Percentiles rank a stretch among this genome's conserved stretches.
Evolutionary conservation across 108 stramenopile genomes (phyloP).

Genomic region (Mediolabrus comicus): DNA sequence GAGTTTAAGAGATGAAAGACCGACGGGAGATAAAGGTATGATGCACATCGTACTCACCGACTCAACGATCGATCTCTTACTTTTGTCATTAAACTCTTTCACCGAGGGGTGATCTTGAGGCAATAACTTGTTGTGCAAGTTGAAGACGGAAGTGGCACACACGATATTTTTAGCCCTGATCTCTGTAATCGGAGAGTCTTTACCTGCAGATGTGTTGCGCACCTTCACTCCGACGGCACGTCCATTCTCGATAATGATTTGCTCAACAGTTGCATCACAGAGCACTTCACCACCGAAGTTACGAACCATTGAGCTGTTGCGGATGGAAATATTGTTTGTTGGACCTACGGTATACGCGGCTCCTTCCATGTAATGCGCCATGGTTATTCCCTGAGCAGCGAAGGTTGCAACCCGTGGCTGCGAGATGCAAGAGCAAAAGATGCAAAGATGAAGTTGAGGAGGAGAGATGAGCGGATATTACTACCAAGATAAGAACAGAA

Average conservation of each 20-base stretch:
- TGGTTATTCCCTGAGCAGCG: constrained; percentile 61
- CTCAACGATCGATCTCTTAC: constrained; percentile 35
- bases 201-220: constrained; percentile 43
- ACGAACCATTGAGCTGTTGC: constrained; percentile 39
- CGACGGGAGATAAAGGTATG: no score
- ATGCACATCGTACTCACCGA: no score
- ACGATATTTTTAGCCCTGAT: constrained; percentile 53
- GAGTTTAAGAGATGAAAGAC: no score
- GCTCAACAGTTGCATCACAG: constrained; percentile 52
- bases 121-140: constrained; percentile 51
- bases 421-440: background rate
- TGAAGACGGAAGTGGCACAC: constrained; percentile 56
- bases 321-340: constrained; percentile 57
- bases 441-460: background rate
- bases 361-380: constrained; percentile 61
- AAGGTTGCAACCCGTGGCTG: constrained; percentile 43
- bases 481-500: background rate
- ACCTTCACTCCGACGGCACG: constrained; percentile 54
- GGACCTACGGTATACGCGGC: constrained; percentile 51
- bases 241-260: constrained; percentile 52
- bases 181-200: constrained; percentile 32
- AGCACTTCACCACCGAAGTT: constrained; percentile 52
- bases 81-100: constrained; percentile 42
- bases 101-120: constrained; percentile 51
- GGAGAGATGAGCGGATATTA: background rate